phyloP scores from a whole-genome alignment of 2,329 filamentous ascomycete genomes.

The Trichoderma simmonsii region DNA sequence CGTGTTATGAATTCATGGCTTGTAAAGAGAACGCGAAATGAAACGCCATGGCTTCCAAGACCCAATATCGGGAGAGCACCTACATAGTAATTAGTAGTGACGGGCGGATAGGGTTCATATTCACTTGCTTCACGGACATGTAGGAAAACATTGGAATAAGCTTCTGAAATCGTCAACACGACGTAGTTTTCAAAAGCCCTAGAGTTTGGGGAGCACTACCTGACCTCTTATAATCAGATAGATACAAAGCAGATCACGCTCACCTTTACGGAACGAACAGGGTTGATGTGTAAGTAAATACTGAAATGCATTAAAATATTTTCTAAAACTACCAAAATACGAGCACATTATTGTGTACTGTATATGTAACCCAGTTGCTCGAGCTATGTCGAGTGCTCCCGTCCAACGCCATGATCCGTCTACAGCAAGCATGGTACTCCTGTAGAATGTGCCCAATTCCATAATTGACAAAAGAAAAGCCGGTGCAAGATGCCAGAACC shows the following conservation, averaged over 20 bases:
- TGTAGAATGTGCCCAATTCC: conserved; percentile 6
- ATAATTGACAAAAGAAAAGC: conserved; percentile 6
- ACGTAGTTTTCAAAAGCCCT: no score
- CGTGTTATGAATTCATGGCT: background rate
- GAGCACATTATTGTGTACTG: background rate
- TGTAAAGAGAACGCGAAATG: background rate
- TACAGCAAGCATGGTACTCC: background rate
- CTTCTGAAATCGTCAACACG: background rate
- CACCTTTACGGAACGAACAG: background rate
- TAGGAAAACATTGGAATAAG: background rate
- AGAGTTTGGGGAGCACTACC: background rate
- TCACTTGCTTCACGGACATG: background rate
- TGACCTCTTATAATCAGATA: background rate
- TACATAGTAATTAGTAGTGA: background rate
- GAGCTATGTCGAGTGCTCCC: background rate
- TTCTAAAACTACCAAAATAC: background rate
- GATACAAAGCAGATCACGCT: background rate
- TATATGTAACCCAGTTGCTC: background rate
- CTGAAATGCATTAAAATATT: background rate
- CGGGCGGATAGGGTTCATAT: background rate
- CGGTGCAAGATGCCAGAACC: background rate
- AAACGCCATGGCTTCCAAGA: background rate
- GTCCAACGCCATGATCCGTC: conserved; percentile 9
- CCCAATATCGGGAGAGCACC: background rate
- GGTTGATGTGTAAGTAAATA: background rate